Percentiles rank a stretch among this genome's conserved stretches.
These are phyloP conservation scores for Aphanomyces astaci DNA, from an alignment of 352 stramenopile genomes.

Conservation along the genomic window DNA sequence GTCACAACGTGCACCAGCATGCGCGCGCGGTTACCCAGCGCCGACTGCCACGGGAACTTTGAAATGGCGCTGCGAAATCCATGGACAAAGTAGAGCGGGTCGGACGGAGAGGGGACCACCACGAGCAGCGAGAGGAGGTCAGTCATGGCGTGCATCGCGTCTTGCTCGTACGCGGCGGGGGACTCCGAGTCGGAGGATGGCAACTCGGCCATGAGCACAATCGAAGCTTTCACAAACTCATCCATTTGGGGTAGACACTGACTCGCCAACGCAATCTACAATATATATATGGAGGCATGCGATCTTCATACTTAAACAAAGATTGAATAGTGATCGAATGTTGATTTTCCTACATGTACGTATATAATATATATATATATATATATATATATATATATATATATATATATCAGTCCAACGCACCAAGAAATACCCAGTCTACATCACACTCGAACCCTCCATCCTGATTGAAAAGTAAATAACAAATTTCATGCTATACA, in stretches of 20 bases:
- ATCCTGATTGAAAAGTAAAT: too few relatives aligned
- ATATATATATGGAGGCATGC: not conserved
- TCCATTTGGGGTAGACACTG: conserved; percentile 83
- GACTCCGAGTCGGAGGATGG: conserved; percentile 24
- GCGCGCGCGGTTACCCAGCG: not conserved
- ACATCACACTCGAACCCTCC: too few relatives aligned
- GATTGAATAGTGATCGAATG: too few relatives aligned
- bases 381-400: too few relatives aligned
- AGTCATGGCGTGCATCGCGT: conserved; percentile 31
- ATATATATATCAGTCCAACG: too few relatives aligned
- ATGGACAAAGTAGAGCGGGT: conserved; percentile 83
- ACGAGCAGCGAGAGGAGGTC: conserved; percentile 60
- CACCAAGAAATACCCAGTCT: too few relatives aligned
- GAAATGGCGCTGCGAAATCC: conserved; percentile 55
- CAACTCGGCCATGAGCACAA: conserved; percentile 69
- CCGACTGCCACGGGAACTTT: conserved; percentile 16
- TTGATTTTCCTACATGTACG: too few relatives aligned
- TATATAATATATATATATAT: too few relatives aligned
- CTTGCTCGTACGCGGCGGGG: conserved; percentile 16
- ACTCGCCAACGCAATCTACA: conserved; percentile 42
- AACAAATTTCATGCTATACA: too few relatives aligned
- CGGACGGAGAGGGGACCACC: conserved; percentile 65
- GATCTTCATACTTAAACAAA: too few relatives aligned
- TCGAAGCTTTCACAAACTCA: conserved; percentile 67
- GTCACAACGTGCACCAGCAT: conserved; percentile 23